A percentile compares a stretch with the other conserved stretches of the same genome.
These are phyloP conservation scores for Suillus bovinus DNA, from an alignment of 768 basidiomycete species.

Conservation along the genomic window DNA sequence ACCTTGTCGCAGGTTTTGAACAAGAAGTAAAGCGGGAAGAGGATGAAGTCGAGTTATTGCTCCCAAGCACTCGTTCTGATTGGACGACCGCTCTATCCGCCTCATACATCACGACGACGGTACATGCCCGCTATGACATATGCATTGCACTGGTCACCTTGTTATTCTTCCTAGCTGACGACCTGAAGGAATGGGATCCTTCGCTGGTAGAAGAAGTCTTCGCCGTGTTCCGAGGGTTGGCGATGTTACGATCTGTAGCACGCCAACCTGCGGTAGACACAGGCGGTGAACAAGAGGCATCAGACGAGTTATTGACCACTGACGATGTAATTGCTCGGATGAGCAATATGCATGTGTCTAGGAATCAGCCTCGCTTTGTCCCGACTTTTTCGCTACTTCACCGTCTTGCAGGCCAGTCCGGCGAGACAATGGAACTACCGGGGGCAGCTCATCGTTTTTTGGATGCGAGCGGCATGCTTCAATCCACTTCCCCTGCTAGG, in stretches of 20 bases:
- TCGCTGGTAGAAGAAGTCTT: slow-evolving; percentile 71
- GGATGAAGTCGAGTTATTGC: slow-evolving; percentile 59
- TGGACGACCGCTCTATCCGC: slow-evolving; percentile 65
- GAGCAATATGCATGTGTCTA: slow-evolving; percentile 74
- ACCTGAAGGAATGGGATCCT: slow-evolving; percentile 63
- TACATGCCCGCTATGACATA: slow-evolving; percentile 76
- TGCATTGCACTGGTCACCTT: slow-evolving; percentile 63
- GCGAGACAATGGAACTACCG: slow-evolving; percentile 50
- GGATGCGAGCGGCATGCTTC: slow-evolving; percentile 63
- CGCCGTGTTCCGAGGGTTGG: slow-evolving; percentile 76
- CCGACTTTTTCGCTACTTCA: slow-evolving; percentile 66
- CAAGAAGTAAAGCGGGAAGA: slow-evolving; percentile 73
- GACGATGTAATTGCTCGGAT: slow-evolving; percentile 66
- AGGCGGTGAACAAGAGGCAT: slow-evolving; percentile 31
- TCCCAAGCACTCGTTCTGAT: slow-evolving; percentile 54
- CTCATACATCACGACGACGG: slow-evolving; percentile 59
- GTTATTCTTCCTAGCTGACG: slow-evolving; percentile 70
- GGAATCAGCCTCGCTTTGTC: slow-evolving; percentile 42
- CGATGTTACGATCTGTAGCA: slow-evolving; percentile 64
- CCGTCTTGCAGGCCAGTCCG: slow-evolving; percentile 55
- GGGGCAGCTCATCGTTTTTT: slow-evolving; percentile 71
- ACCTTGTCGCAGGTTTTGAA: slow-evolving; percentile 73
- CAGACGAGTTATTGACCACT: slow-evolving; percentile 40
- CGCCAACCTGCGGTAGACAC: slow-evolving; percentile 55
- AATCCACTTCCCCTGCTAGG: slow-evolving; percentile 66